These are phyloP conservation scores for Ziziphus jujuba DNA, from an alignment of 306 rosid genomes.

Conservation along the genomic window DNA sequence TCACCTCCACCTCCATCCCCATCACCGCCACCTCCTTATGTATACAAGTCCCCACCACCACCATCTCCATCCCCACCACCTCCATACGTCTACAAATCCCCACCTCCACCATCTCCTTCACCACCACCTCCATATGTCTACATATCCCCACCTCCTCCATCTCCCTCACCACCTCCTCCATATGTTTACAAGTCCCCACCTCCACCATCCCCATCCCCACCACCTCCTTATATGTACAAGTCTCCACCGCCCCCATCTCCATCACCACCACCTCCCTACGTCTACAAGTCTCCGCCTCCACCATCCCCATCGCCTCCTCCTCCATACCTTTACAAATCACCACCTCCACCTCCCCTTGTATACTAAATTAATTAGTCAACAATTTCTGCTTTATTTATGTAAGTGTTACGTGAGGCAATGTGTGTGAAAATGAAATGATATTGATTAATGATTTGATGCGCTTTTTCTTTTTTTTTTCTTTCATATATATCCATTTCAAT, in stretches of 20 bases:
- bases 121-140: not conserved
- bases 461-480: too few species aligned
- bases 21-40: not conserved
- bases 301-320: slow-evolving; percentile 7
- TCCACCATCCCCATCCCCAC: not conserved
- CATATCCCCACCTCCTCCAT: slow-evolving; percentile 17
- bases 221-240: not conserved
- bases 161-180: not conserved
- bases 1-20: slow-evolving; percentile 14
- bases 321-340: not conserved
- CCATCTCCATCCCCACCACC: slow-evolving; percentile 4
- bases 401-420: too few species aligned
- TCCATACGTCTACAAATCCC: slow-evolving; percentile 13
- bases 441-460: too few species aligned
- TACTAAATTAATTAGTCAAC: not conserved
- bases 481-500: too few species aligned
- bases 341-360: not conserved
- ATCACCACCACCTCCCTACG: not conserved
- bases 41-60: not conserved
- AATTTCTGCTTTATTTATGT: too few species aligned
- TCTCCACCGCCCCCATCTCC: not conserved
- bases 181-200: slow-evolving; percentile 7
- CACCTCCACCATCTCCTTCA: slow-evolving; percentile 6
- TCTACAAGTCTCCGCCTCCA: slow-evolving; percentile 24
- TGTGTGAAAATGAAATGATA: too few species aligned